Percentiles rank a stretch among this genome's conserved stretches.
phyloP scores from a whole-genome alignment of 352 stramenopile genomes.

The Elongisporangium anandrum region DNA sequence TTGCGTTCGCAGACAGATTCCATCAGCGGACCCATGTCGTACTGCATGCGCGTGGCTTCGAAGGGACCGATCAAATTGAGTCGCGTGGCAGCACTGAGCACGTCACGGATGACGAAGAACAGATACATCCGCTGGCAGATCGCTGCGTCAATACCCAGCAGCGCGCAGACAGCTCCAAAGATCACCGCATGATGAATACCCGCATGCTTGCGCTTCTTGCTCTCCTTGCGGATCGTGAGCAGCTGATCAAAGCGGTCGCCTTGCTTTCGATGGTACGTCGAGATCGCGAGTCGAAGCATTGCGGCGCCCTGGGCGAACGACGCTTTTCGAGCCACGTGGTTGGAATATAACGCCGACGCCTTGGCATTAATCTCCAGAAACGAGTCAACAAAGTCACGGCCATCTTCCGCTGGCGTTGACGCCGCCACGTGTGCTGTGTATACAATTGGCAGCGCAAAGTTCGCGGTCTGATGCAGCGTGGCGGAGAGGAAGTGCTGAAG shows the following conservation, averaged over 20 bases:
- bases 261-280: constrained; percentile 31
- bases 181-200: constrained; percentile 66
- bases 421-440: constrained; percentile 34
- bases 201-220: constrained; percentile 41
- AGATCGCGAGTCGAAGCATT: constrained; percentile 60
- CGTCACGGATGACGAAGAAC: constrained; percentile 69
- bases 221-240: constrained; percentile 40
- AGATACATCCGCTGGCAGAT: constrained; percentile 73
- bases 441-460: constrained; percentile 69
- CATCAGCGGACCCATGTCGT: constrained; percentile 37
- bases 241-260: constrained; percentile 29
- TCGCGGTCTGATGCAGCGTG: constrained; percentile 67
- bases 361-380: constrained; percentile 49
- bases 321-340: constrained; percentile 76
- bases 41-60: constrained; percentile 65
- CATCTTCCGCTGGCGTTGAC: not conserved
- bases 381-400: constrained; percentile 20
- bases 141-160: constrained; percentile 37
- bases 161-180: constrained; percentile 59
- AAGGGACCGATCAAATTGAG: constrained; percentile 77
- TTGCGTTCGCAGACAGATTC: constrained; percentile 60
- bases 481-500: constrained; percentile 53
- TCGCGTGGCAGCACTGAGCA: constrained; percentile 71
- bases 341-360: constrained; percentile 59
- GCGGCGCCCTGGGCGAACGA: constrained; percentile 70